phyloP scores from a whole-genome alignment of 441 rosid genomes.

The Manihot esculenta region DNA sequence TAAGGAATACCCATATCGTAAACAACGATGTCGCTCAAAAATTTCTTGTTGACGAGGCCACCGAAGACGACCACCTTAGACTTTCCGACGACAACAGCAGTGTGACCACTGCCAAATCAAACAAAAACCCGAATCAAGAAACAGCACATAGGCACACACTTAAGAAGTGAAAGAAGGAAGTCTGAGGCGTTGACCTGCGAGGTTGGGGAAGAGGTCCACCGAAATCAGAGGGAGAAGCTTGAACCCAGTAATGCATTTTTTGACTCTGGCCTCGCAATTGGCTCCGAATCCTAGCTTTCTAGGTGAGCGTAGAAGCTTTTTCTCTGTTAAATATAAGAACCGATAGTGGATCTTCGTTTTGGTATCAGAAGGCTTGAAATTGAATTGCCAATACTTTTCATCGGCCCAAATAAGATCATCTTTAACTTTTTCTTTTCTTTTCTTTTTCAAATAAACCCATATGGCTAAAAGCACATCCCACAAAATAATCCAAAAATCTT shows the following conservation, averaged over 20 bases:
- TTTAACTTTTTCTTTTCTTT: too few relatives aligned
- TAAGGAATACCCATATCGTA: constrained; percentile 64
- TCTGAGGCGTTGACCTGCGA: constrained; percentile 51
- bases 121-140: not conserved
- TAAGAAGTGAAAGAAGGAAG: too few relatives aligned
- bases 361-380: too few relatives aligned
- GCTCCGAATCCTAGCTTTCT: not conserved
- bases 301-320: too few relatives aligned
- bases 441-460: too few relatives aligned
- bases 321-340: too few relatives aligned
- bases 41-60: constrained; percentile 79
- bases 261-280: not conserved
- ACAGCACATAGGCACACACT: not conserved
- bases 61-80: constrained; percentile 88
- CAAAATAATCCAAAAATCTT: too few relatives aligned
- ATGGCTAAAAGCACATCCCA: too few relatives aligned
- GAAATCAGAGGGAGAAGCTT: constrained; percentile 82
- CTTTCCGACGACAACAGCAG: constrained; percentile 73
- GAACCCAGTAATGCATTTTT: constrained; percentile 88
- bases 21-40: constrained; percentile 67
- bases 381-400: too few relatives aligned
- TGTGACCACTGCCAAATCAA: constrained; percentile 72
- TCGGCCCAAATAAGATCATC: too few relatives aligned
- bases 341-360: too few relatives aligned
- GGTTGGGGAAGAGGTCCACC: constrained; percentile 70